Conservation (phyloP, 1,139 yeast species). For the Yamadazyma diddensiae region DNA sequence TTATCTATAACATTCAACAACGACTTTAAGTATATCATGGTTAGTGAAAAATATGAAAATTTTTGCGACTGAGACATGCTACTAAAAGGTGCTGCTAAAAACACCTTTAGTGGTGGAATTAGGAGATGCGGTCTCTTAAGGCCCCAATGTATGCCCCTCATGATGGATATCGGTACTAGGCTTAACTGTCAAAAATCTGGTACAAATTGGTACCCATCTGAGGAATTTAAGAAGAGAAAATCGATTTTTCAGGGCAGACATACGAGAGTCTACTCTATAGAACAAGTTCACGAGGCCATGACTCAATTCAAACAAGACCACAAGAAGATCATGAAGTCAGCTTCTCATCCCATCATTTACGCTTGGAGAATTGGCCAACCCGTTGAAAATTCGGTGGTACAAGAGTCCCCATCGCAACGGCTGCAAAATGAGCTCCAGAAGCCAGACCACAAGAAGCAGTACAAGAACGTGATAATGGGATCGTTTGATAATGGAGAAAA, state of each 20-base stretch:
- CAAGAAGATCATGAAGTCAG: slow-evolving; percentile 44
- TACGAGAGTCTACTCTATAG: slow-evolving; percentile 28
- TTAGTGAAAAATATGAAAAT: no score
- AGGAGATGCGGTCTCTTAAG: neutral
- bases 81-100: no score
- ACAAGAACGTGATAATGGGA: slow-evolving; percentile 47
- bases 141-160: no score
- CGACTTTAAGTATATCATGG: slow-evolving; percentile 91
- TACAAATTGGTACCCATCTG: slow-evolving; percentile 33
- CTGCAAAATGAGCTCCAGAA: neutral
- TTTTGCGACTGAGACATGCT: no score
- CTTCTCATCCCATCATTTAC: slow-evolving; percentile 64
- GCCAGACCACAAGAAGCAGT: neutral
- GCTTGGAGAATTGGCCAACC: slow-evolving; percentile 59
- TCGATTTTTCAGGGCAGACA: slow-evolving; percentile 65
- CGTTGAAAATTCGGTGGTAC: neutral
- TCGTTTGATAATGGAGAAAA: slow-evolving; percentile 62
- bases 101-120: neutral
- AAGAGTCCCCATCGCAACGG: no score
- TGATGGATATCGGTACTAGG: no score
- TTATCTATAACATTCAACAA: slow-evolving; percentile 87
- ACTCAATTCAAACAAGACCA: slow-evolving; percentile 30
- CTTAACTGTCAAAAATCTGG: no score
- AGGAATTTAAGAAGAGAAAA: slow-evolving; percentile 39
- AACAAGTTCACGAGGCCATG: slow-evolving; percentile 40